These are phyloP conservation scores for Backusella westeae DNA, from an alignment of 192 early-diverging fungal species.

Conservation along the genomic window DNA sequence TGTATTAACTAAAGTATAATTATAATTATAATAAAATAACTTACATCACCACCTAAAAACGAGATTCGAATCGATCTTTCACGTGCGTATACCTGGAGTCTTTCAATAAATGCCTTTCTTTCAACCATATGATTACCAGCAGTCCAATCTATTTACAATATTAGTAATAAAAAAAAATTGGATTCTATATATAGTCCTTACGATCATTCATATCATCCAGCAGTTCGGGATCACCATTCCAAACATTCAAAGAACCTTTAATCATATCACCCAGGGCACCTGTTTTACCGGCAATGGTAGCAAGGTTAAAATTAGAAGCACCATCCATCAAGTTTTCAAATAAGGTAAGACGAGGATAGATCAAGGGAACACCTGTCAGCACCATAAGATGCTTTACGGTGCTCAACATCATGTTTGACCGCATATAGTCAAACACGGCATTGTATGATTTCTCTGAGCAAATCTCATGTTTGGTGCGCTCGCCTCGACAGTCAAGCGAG, in stretches of 20 bases:
- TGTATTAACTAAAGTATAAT: slow-evolving; percentile 2
- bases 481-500: slow-evolving; percentile 69
- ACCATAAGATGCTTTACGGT: slow-evolving; percentile 67
- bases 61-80: slow-evolving; percentile 64
- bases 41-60: slow-evolving; percentile 79
- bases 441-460: slow-evolving; percentile 59
- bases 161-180: not conserved
- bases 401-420: slow-evolving; percentile 40
- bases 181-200: slow-evolving; percentile 29
- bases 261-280: slow-evolving; percentile 45
- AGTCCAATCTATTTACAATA: slow-evolving; percentile 46
- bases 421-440: slow-evolving; percentile 54
- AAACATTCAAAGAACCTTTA: slow-evolving; percentile 20
- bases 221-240: slow-evolving; percentile 82
- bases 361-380: slow-evolving; percentile 69
- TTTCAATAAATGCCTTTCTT: slow-evolving; percentile 59
- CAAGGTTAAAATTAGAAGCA: slow-evolving; percentile 50
- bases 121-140: slow-evolving; percentile 66
- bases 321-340: slow-evolving; percentile 66
- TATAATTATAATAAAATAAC: not conserved
- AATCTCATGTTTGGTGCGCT: slow-evolving; percentile 64
- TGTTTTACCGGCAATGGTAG: slow-evolving; percentile 54
- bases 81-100: slow-evolving; percentile 65
- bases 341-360: slow-evolving; percentile 68
- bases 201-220: slow-evolving; percentile 85